Evolutionary conservation across 768 basidiomycete species (phyloP).

Genomic region (Suillus subalutaceus): DNA sequence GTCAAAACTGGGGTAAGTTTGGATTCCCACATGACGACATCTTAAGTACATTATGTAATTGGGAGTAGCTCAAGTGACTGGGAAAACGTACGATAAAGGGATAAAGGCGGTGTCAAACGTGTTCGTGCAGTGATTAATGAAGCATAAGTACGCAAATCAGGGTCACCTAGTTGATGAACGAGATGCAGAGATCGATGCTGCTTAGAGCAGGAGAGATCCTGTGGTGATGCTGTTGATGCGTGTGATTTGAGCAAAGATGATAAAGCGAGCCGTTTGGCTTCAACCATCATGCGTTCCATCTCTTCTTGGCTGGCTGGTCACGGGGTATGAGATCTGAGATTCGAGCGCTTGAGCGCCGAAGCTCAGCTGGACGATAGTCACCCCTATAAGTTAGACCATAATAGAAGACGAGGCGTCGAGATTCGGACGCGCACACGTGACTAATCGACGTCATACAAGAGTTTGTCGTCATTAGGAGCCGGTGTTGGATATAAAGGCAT

Average conservation of each 20-base stretch:
- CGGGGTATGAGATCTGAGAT: too few relatives aligned
- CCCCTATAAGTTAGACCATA: neutral
- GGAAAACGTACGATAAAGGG: neutral
- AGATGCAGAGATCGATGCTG: too few relatives aligned
- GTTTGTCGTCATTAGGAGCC: slow-evolving; percentile 15
- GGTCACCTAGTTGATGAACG: too few relatives aligned
- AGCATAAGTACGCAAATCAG: neutral
- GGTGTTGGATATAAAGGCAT: slow-evolving; percentile 3
- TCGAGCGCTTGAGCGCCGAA: too few relatives aligned
- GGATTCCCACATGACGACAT: neutral
- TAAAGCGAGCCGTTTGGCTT: too few relatives aligned
- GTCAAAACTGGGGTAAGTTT: neutral
- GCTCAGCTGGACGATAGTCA: neutral
- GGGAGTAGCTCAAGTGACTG: neutral
- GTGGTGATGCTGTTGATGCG: too few relatives aligned
- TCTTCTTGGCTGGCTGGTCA: too few relatives aligned
- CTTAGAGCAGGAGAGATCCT: too few relatives aligned
- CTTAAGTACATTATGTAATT: neutral
- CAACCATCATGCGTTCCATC: too few relatives aligned
- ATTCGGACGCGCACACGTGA: slow-evolving; percentile 12
- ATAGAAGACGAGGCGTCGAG: neutral
- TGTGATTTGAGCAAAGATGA: too few relatives aligned
- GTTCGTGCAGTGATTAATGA: neutral
- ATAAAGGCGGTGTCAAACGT: neutral
- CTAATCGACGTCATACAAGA: slow-evolving; percentile 9